Conservation (phyloP, 495 filamentous ascomycete genomes). For the Podospora pseudocomata region DNA sequence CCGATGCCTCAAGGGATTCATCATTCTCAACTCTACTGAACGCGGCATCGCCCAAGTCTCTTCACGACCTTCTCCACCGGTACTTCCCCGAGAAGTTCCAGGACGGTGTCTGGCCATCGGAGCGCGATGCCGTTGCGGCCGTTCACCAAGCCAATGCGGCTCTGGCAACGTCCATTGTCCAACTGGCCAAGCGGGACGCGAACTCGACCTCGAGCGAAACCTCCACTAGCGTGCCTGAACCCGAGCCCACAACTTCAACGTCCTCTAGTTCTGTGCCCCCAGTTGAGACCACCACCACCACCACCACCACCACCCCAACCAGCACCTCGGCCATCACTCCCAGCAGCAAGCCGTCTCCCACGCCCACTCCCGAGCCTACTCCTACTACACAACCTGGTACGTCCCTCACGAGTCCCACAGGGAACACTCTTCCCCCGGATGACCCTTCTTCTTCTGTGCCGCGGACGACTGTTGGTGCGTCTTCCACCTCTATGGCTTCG, state of each 20-base stretch:
- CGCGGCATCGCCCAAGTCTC: constrained; percentile 35
- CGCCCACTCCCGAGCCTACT: neutral
- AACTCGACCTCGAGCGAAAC: constrained; percentile 12
- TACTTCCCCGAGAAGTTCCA: constrained; percentile 37
- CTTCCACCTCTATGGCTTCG: constrained; percentile 11
- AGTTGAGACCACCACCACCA: neutral
- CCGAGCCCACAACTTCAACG: constrained; percentile 4
- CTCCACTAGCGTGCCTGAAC: neutral
- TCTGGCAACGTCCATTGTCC: constrained; percentile 35
- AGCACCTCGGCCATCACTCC: constrained; percentile 15
- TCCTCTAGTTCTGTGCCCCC: constrained; percentile 8
- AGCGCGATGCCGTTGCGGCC: constrained; percentile 33
- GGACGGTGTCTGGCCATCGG: constrained; percentile 37
- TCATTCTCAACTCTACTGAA: constrained; percentile 36
- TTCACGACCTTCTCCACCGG: constrained; percentile 40
- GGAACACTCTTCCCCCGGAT: constrained; percentile 7
- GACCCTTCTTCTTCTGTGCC: neutral
- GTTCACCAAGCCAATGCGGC: constrained; percentile 30
- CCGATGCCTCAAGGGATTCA: constrained; percentile 21
- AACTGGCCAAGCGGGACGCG: constrained; percentile 38
- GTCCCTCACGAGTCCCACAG: neutral
- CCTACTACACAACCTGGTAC: constrained; percentile 8
- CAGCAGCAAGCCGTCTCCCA: constrained; percentile 10
- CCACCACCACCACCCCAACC: constrained; percentile 10
- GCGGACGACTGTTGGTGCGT: constrained; percentile 11